phyloP scores from a whole-genome alignment of 805 yeast genomes.

The Pichia kluyveri region DNA sequence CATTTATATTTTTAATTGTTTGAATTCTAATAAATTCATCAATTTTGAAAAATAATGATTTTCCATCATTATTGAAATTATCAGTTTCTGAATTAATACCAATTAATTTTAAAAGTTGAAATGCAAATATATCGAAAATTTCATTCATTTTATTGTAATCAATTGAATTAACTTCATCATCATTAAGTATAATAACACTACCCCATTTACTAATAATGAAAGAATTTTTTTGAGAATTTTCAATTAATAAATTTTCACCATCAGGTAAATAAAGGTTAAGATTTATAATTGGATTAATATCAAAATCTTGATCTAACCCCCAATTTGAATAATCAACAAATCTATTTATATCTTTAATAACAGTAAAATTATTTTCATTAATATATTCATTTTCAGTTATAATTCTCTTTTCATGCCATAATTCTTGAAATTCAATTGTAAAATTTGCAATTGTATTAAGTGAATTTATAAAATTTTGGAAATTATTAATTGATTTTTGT shows the following conservation, averaged over 20 bases:
- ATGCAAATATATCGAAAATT: conserved; percentile 57
- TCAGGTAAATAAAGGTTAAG: conserved; percentile 62
- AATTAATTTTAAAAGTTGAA: conserved; percentile 63
- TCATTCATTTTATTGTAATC: conserved; percentile 17
- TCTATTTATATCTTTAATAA: conserved; percentile 56
- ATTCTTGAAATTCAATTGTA: conserved; percentile 70
- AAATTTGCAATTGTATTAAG: conserved; percentile 56
- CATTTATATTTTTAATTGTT: conserved; percentile 46
- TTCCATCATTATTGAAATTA: conserved; percentile 22
- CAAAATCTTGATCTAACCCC: conserved; percentile 43
- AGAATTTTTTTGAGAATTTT: conserved; percentile 39
- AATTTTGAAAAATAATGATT: conserved; percentile 49
- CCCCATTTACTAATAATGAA: conserved; percentile 89
- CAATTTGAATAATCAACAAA: conserved; percentile 81
- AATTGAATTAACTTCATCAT: neutral
- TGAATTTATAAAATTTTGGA: conserved; percentile 44
- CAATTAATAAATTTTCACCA: conserved; percentile 35
- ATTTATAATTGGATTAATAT: conserved; percentile 59
- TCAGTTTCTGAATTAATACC: conserved; percentile 54
- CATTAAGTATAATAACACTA: conserved; percentile 52
- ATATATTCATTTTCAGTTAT: conserved; percentile 16
- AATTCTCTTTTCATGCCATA: conserved; percentile 47
- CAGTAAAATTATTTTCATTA: conserved; percentile 15
- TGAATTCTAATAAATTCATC: conserved; percentile 59
- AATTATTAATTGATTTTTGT: conserved; percentile 15